Conservation (phyloP, 2,329 filamentous ascomycete species). For the Sclerotinia sclerotiorum region DNA sequence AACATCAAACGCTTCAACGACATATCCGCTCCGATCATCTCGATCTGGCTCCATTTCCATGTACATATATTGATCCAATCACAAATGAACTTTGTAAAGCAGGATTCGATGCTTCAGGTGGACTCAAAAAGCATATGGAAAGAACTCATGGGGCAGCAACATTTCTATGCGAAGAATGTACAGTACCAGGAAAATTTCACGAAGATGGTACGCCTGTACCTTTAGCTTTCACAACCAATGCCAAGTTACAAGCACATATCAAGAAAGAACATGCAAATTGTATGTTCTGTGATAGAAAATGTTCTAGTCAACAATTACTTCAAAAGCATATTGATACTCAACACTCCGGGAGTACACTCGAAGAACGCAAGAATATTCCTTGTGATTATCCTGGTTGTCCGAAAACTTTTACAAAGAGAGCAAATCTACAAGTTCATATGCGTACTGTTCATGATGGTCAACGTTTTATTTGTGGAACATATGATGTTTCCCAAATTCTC, state of each 20-base stretch:
- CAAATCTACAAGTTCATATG: conserved; percentile 81
- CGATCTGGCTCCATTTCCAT: conserved; percentile 68
- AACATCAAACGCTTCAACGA: conserved; percentile 79
- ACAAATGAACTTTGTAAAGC: conserved; percentile 60
- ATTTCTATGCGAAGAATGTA: conserved; percentile 78
- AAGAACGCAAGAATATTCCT: conserved; percentile 62
- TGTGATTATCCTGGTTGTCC: conserved; percentile 70
- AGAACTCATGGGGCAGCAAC: conserved; percentile 64
- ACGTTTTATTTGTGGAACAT: conserved; percentile 75
- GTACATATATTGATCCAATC: conserved; percentile 55
- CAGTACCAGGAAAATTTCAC: conserved; percentile 38
- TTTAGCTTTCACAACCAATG: conserved; percentile 69
- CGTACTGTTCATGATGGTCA: conserved; percentile 73
- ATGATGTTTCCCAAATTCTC: conserved; percentile 57
- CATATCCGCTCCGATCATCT: conserved; percentile 79
- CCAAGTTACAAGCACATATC: conserved; percentile 71
- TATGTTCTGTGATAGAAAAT: conserved; percentile 69
- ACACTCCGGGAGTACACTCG: conserved; percentile 63
- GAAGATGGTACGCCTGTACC: conserved; percentile 45
- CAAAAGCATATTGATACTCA: conserved; percentile 76
- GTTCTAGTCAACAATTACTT: conserved; percentile 64
- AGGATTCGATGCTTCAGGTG: conserved; percentile 71
- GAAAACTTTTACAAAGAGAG: conserved; percentile 76
- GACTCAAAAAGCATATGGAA: conserved; percentile 69
- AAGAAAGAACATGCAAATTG: conserved; percentile 73